These are phyloP conservation scores for Striga asiatica DNA, from an alignment of 257 asterid genomes.

Conservation along the genomic window DNA sequence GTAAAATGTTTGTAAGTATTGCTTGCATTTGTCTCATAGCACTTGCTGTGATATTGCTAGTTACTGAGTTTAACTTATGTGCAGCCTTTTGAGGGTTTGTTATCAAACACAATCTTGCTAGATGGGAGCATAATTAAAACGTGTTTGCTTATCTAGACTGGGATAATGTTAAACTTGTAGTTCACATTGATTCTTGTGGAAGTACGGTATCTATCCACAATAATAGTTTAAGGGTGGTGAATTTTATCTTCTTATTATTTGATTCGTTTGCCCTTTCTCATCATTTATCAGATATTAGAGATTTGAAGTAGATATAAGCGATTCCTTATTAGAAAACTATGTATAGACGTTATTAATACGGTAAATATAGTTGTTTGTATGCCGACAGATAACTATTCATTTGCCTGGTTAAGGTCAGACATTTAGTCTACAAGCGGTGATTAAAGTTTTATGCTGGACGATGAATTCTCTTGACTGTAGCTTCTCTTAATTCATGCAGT, in stretches of 20 bases:
- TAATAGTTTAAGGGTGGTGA: not conserved
- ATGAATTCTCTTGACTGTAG: not conserved
- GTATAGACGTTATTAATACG: no score
- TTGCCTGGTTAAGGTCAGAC: not conserved
- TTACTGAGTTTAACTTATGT: not conserved
- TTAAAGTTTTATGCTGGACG: not conserved
- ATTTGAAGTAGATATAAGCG: no score
- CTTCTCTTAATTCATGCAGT: constrained; percentile 11
- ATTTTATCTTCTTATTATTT: not conserved
- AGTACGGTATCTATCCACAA: not conserved
- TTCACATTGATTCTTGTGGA: not conserved
- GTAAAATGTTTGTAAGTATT: not conserved
- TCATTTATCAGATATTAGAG: no score
- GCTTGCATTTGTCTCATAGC: not conserved
- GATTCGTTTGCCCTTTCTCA: not conserved
- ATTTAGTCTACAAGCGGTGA: not conserved
- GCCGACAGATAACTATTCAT: not conserved
- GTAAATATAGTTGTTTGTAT: no score
- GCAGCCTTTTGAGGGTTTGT: not conserved
- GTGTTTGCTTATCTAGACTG: not conserved
- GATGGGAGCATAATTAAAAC: not conserved
- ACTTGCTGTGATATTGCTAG: no score
- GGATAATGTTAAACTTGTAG: not conserved
- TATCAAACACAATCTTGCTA: not conserved
- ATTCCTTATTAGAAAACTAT: no score